Evolutionary conservation across 2,329 filamentous ascomycete species (phyloP), one percentile per base, ranked within the genome.

Genomic region (Biscogniauxia sp.): DNA sequence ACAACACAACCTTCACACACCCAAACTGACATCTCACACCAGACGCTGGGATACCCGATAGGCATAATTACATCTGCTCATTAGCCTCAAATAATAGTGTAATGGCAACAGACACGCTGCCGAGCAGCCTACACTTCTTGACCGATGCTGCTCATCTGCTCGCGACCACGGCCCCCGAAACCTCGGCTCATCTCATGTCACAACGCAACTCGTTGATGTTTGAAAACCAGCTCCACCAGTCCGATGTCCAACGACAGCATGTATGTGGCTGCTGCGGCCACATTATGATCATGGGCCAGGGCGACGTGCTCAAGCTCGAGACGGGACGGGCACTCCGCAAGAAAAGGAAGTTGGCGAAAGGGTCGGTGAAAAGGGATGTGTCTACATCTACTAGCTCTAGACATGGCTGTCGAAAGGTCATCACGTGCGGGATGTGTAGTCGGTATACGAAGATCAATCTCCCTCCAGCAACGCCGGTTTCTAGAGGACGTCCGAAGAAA

Each of bases 141-240:
- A 84, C 81, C 11, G 80, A 88, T 69, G 84, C 86, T 1, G 84
- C 85, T 1, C 82, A 89, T 74, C 72, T 88, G 9, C 76, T 89
- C 17, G 76, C 79, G 2, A 70, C 73, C 11, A 73, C 79, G 1
- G 80, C 84, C 0, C 85, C 86, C 1, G 79, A 83, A 63, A 83
- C 79, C 1, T 87, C 87, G 15, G 84, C 85, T 13, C 81, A 85
- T 70, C 75, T 89, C 49, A 85, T 88, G 83, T 79, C 76, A 66
- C 77, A 78, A 58, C 79, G 82, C 59, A 79, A 80, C 63, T 73
- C 77, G 9, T 70, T 88, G 15, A 76, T 85, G 67, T 77, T 79
- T 53, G 74, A 80, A 55, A 76, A 82, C 64, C 76, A 78, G 51
- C 64, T 83, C 6, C 66, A 75, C 7, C 72, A 74, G 55, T 74